These are phyloP conservation scores for Tylopilus vinaceipallidus DNA, from an alignment of 768 basidiomycete species.

Conservation along the genomic window DNA sequence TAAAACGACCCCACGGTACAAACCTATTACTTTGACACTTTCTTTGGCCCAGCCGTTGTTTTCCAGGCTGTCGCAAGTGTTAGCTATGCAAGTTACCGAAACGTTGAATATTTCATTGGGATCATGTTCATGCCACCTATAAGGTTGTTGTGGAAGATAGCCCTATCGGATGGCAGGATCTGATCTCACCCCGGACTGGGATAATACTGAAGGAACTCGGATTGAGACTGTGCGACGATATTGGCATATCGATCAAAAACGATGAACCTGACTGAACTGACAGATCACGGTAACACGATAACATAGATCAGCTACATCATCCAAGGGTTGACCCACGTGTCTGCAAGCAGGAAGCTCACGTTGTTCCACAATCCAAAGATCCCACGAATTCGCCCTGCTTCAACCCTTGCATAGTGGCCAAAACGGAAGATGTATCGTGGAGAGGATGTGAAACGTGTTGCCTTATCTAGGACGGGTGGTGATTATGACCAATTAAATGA, in stretches of 20 bases:
- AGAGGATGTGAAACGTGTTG: constrained; percentile 7
- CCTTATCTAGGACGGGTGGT: constrained; percentile 7
- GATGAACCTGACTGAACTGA: constrained; percentile 87
- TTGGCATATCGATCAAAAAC: constrained; percentile 86
- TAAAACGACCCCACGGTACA: constrained; percentile 27
- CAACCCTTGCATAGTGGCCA: constrained; percentile 32
- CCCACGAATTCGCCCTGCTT: constrained; percentile 84
- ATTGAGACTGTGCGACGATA: constrained; percentile 85
- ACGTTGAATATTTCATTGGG: constrained; percentile 76
- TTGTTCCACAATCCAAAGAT: constrained; percentile 92
- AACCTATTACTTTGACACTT: constrained; percentile 91
- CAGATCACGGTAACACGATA: neutral
- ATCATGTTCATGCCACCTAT: constrained; percentile 95
- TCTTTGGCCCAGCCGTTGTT: constrained; percentile 71
- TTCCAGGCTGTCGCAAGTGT: constrained; percentile 69
- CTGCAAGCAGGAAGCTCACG: constrained; percentile 50
- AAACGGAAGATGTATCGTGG: neutral
- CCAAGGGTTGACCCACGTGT: neutral
- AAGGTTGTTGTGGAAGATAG: neutral
- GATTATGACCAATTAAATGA: too few species aligned
- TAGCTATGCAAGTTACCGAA: constrained; percentile 72
- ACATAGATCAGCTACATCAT: neutral
- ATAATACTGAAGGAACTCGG: constrained; percentile 93
- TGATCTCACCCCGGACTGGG: constrained; percentile 72
- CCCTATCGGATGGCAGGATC: neutral